These are phyloP conservation scores for Eucommia ulmoides DNA, from an alignment of 257 asterid species.

Conservation along the genomic window DNA sequence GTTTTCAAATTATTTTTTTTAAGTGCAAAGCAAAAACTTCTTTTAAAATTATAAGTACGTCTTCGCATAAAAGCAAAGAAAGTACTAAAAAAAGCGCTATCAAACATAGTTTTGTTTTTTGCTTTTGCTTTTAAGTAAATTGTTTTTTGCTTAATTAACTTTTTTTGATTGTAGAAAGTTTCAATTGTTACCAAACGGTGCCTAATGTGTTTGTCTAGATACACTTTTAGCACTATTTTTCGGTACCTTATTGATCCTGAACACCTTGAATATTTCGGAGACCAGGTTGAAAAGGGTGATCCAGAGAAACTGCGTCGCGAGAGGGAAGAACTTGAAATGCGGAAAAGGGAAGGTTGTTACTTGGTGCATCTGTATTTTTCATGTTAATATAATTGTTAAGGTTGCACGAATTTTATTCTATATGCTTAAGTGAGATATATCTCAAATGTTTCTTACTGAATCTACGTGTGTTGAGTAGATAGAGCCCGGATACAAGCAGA, in stretches of 20 bases:
- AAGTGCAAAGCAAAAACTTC: no score
- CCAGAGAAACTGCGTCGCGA: constrained; percentile 76
- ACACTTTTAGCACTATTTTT: no score
- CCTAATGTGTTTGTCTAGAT: no score
- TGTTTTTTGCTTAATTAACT: constrained; percentile 2
- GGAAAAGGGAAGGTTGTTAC: constrained; percentile 52
- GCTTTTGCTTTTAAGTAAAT: not conserved
- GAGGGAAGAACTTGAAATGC: constrained; percentile 77
- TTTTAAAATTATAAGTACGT: no score
- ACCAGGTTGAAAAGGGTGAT: constrained; percentile 57
- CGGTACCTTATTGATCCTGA: no score
- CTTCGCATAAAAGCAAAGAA: no score
- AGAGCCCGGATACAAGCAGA: constrained; percentile 85
- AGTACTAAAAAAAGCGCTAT: no score
- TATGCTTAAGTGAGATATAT: not conserved
- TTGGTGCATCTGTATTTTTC: not conserved
- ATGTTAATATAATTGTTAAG: not conserved
- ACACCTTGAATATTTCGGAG: no score
- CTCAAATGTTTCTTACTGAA: not conserved
- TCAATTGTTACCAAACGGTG: no score
- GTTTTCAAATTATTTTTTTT: no score
- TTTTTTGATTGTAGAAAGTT: no score
- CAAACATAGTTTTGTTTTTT: no score
- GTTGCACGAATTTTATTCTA: not conserved
- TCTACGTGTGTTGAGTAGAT: constrained; percentile 30